Evolutionary conservation across 2,329 filamentous ascomycete genomes (phyloP).

Genomic region (Trichoderma polysporum): DNA sequence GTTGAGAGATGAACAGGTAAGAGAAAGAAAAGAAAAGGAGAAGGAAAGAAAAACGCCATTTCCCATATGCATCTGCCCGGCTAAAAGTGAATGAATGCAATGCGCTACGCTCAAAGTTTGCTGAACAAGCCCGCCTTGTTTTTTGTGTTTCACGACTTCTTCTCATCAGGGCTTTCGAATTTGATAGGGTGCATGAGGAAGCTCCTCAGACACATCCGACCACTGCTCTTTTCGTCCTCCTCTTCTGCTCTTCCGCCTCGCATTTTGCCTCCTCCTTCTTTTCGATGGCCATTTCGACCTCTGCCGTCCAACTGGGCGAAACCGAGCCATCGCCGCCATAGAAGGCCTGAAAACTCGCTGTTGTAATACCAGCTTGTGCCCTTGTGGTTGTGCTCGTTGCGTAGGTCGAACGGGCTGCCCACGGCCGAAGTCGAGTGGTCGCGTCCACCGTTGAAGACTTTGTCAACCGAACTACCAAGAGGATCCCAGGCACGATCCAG

Average conservation of each 20-base stretch:
- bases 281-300: constrained; percentile 48
- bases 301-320: constrained; percentile 55
- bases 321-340: constrained; percentile 77
- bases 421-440: constrained; percentile 64
- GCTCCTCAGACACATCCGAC: constrained; percentile 74
- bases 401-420: constrained; percentile 65
- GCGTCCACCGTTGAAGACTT: constrained; percentile 76
- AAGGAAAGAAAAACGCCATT: constrained; percentile 5
- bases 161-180: constrained; percentile 53
- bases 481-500: constrained; percentile 74
- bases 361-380: constrained; percentile 86
- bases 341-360: constrained; percentile 69
- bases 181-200: constrained; percentile 85
- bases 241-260: constrained; percentile 55
- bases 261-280: constrained; percentile 45
- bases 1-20: background rate
- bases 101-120: background rate
- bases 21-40: background rate
- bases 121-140: background rate
- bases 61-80: constrained; percentile 5
- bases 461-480: constrained; percentile 60
- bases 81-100: background rate
- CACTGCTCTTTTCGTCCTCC: constrained; percentile 45
- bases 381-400: constrained; percentile 79
- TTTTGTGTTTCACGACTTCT: constrained; percentile 14